Evolutionary conservation across 768 basidiomycete species (phyloP).

Genomic region (Kondoa subrosea): DNA sequence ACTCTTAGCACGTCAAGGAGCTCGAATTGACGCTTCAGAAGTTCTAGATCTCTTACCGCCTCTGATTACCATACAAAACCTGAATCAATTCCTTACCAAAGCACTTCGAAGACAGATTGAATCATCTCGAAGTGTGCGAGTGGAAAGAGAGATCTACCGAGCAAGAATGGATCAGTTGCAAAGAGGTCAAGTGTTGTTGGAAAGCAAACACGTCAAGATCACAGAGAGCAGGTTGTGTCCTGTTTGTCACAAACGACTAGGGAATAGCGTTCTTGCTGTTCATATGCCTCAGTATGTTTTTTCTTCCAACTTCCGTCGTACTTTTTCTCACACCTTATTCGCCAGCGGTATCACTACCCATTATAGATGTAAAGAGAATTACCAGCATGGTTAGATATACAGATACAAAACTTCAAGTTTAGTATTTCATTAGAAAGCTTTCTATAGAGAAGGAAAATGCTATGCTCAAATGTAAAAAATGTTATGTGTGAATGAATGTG

Average conservation of each 20-base stretch:
- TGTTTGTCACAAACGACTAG: constrained; percentile 84
- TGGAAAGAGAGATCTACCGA: constrained; percentile 53
- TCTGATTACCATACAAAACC: constrained; percentile 63
- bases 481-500: not conserved
- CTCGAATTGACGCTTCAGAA: constrained; percentile 61
- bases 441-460: not conserved
- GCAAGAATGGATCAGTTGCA: constrained; percentile 64
- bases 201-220: constrained; percentile 68
- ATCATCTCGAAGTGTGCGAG: constrained; percentile 46
- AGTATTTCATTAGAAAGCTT: not conserved
- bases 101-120: constrained; percentile 44
- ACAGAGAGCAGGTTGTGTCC: constrained; percentile 89
- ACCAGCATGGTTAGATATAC: not conserved
- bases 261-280: constrained; percentile 81
- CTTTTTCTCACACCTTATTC: not conserved
- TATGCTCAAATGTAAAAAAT: not conserved
- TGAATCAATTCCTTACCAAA: constrained; percentile 59
- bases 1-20: constrained; percentile 70
- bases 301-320: not conserved
- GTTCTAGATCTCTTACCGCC: constrained; percentile 78
- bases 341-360: not conserved
- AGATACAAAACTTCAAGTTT: not conserved
- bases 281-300: constrained; percentile 60
- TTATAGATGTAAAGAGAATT: not conserved
- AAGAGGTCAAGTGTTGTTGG: constrained; percentile 52